phyloP scores from a whole-genome alignment of 306 rosid species.

The Lathyrus oleraceus region DNA sequence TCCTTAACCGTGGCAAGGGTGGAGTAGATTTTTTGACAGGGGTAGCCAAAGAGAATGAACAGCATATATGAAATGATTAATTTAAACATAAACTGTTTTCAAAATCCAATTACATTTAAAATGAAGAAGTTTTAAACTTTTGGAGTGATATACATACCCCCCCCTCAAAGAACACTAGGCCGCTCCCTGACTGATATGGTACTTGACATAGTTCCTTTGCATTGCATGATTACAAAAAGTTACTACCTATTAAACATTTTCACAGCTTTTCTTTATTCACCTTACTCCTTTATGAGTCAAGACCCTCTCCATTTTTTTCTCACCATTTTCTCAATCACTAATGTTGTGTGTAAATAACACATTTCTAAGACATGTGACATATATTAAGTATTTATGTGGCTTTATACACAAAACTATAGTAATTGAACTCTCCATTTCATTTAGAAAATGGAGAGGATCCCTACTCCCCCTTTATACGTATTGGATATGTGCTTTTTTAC shows the following conservation, averaged over 20 bases:
- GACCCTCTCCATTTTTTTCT: too few species aligned
- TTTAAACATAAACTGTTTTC: background rate
- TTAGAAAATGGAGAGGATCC: too few species aligned
- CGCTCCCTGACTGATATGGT: background rate
- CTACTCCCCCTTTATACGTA: background rate
- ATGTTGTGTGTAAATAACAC: too few species aligned
- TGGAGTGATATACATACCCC: background rate
- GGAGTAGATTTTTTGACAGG: background rate
- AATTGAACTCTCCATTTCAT: too few species aligned
- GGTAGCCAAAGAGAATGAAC: background rate
- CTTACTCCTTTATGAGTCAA: background rate
- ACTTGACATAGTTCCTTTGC: slow-evolving; percentile 10
- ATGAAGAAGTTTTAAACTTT: background rate
- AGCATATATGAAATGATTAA: slow-evolving; percentile 10
- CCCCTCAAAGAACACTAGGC: slow-evolving; percentile 4
- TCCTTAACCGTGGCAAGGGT: slow-evolving; percentile 3
- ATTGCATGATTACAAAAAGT: background rate
- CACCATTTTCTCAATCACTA: too few species aligned
- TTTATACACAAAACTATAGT: too few species aligned
- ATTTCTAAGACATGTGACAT: too few species aligned
- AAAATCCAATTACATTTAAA: slow-evolving; percentile 1
- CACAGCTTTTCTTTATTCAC: background rate
- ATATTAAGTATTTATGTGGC: too few species aligned
- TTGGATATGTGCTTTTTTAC: background rate
- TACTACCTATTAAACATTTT: background rate